A percentile compares a stretch with the other conserved stretches of the same genome.
Conservation (phyloP, 176 grass and related monocot genomes). For the Aegilops longissima region DNA sequence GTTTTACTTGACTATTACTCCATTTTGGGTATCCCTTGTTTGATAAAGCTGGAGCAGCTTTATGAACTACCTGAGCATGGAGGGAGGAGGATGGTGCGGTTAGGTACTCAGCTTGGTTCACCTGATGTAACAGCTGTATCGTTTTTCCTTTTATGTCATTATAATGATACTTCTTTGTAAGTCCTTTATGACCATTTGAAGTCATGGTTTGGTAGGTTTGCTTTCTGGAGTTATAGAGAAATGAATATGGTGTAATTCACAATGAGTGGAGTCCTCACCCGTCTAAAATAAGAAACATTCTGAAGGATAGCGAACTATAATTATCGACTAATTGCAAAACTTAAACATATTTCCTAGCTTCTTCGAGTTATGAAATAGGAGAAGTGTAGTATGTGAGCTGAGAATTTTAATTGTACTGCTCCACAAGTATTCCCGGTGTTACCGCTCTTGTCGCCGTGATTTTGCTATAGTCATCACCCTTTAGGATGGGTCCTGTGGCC, state of each 20-base stretch:
- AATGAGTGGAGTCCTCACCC: background rate
- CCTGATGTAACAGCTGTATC: background rate
- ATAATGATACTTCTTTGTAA: background rate
- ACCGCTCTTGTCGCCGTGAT: background rate
- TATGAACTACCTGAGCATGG: constrained; percentile 6
- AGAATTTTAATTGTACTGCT: background rate
- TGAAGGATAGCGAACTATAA: background rate
- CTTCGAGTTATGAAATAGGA: background rate
- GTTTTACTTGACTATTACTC: constrained; percentile 8
- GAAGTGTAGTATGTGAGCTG: background rate
- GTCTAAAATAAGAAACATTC: background rate
- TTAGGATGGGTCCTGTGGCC: background rate
- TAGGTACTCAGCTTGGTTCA: constrained; percentile 5
- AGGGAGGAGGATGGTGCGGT: background rate
- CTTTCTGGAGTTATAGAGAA: background rate
- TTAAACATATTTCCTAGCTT: background rate
- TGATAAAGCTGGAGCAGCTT: background rate
- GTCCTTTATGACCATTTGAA: background rate
- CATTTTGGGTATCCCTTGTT: constrained; percentile 1
- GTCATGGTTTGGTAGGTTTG: constrained; percentile 3
- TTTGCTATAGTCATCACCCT: background rate
- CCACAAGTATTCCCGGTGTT: background rate
- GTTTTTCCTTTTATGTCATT: background rate
- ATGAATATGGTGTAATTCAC: background rate
- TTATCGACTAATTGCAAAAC: constrained; percentile 1